phyloP scores from a whole-genome alignment of 768 basidiomycete species.

The Coprinellus micaceus region DNA sequence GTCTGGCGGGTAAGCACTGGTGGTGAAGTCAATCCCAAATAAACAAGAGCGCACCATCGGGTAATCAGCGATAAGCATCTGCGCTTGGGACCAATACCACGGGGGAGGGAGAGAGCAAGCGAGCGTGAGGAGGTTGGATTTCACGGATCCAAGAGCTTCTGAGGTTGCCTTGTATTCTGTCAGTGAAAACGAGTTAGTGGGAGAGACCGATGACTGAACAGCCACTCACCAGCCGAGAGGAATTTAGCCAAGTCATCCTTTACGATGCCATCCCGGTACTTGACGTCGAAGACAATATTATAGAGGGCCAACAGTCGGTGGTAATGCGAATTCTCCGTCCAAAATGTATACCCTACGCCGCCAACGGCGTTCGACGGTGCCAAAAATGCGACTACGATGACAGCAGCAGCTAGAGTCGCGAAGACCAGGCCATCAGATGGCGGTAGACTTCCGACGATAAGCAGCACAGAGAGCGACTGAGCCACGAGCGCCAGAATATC shows the following conservation, averaged over 20 bases:
- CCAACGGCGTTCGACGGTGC: constrained; percentile 33
- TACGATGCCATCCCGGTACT: constrained; percentile 31
- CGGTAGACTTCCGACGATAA: constrained; percentile 16
- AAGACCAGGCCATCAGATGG: constrained; percentile 22
- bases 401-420: constrained; percentile 22
- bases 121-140: constrained; percentile 25
- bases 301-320: constrained; percentile 36
- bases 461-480: constrained; percentile 21
- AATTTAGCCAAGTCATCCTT: constrained; percentile 33
- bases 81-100: constrained; percentile 36
- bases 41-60: constrained; percentile 29
- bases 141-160: constrained; percentile 25
- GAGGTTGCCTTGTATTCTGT: constrained; percentile 36
- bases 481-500: constrained; percentile 21
- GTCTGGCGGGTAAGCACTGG: background rate
- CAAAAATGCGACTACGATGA: constrained; percentile 27
- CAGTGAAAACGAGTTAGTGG: background rate
- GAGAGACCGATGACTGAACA: background rate
- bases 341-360: constrained; percentile 41
- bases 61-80: constrained; percentile 26
- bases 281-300: constrained; percentile 32
- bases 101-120: constrained; percentile 28
- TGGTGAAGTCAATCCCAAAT: background rate
- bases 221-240: constrained; percentile 30
- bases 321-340: constrained; percentile 33